Evolutionary conservation across 1,284 basidiomycete genomes (phyloP), one percentile per base, ranked within the genome.

Genomic region (Fistulinella staudtii): DNA sequence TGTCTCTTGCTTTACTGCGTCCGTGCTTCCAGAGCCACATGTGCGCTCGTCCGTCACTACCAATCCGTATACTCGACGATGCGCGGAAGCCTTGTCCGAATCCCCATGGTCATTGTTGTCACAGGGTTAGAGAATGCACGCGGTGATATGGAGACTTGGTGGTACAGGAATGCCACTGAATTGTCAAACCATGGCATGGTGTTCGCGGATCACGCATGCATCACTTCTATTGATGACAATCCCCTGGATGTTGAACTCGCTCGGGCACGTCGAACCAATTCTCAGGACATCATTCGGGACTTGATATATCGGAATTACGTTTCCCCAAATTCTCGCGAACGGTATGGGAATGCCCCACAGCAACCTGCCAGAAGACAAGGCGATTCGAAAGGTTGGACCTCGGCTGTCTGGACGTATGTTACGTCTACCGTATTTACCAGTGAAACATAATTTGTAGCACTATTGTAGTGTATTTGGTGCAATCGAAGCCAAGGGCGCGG

Each of bases 61-160:
- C 49, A 46, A 14, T 51, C 52, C 3, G 49, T 69, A 8, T 45
- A 50, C 30, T 47, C 41, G 1, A 45, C 38, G 14, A 45, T 49
- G 3, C 53, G 44, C 14, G 33, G 48, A 10, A 45, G 22, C 7
- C 30, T 44, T 13, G 50, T 57, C n/a, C n/a, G n/a, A n/a, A n/a
- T n/a, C 22, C 65, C 64, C 2, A 54, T 68, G 39, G 58, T 52
- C 34, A 41, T 67, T 18, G 48, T 68, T 20, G 51, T 64, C 13
- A 69, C 65, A 11, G 63, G 61, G 15, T 49, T 69, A 35, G 66
- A 66, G 46, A 55, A 67, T 13, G 25, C 47, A 10, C 42, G 47
- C 23, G 54, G 43, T 36, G 61, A 60, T 2, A 67, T 68, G 66
- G 65, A 67, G 23, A 31, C 43, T 21, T 66, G 64, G 67, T 69